Percentiles rank a stretch among this genome's conserved stretches.
phyloP scores from a whole-genome alignment of 371 early-diverging fungal species.

The Mortierella sp. region DNA sequence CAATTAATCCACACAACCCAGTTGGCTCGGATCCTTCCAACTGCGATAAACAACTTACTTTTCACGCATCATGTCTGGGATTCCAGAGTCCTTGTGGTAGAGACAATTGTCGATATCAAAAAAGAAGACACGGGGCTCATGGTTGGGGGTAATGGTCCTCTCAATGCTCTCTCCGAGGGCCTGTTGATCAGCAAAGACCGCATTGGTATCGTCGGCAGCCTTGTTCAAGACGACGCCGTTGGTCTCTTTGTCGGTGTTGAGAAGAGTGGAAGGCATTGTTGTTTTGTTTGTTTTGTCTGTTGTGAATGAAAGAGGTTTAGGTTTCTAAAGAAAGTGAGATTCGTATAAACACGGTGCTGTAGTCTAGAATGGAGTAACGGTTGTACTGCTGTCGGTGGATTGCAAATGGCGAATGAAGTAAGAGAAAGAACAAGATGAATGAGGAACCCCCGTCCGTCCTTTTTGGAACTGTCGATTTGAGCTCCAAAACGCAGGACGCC shows the following conservation, averaged over 20 bases:
- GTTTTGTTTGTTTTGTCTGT: not conserved
- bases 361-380: not conserved
- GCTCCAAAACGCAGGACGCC: not conserved
- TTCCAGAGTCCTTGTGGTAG: conserved; percentile 74
- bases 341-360: too few species aligned
- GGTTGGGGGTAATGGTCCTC: conserved; percentile 45
- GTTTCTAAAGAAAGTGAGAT: too few species aligned
- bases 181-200: conserved; percentile 17
- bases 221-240: not conserved
- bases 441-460: not conserved
- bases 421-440: not conserved
- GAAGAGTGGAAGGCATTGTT: conserved; percentile 5
- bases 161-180: conserved; percentile 22
- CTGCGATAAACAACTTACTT: conserved; percentile 49
- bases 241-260: not conserved
- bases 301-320: not conserved
- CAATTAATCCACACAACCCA: not conserved
- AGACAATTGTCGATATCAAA: conserved; percentile 91
- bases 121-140: conserved; percentile 74
- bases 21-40: not conserved
- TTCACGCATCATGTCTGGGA: conserved; percentile 72
- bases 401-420: not conserved
- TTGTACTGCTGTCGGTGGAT: not conserved
- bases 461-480: not conserved
- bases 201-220: not conserved